These are phyloP conservation scores for Amanita rimosa DNA, from an alignment of 768 basidiomycete genomes.

Conservation along the genomic window DNA sequence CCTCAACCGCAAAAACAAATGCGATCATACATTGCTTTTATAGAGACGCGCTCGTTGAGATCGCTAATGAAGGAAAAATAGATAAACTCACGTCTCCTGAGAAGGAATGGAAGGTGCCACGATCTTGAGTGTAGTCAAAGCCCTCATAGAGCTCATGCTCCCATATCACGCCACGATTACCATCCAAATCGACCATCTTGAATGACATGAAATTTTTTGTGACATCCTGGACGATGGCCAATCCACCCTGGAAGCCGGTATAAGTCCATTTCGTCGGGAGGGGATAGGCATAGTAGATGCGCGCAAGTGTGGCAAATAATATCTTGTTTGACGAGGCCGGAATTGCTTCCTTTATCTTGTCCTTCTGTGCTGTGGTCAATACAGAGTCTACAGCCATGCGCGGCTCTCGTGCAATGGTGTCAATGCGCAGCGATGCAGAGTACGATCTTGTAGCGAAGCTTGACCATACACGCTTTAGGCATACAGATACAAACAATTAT, in stretches of 20 bases:
- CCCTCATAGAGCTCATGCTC: conserved; percentile 83
- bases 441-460: neutral
- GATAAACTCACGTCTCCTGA: conserved; percentile 72
- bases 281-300: conserved; percentile 87
- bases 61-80: neutral
- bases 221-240: conserved; percentile 61
- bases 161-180: conserved; percentile 86
- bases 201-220: conserved; percentile 47
- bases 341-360: conserved; percentile 56
- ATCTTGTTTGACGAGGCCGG: conserved; percentile 60
- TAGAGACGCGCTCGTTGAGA: conserved; percentile 6
- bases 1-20: conserved; percentile 80
- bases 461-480: neutral
- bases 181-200: conserved; percentile 74
- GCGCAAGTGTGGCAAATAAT: conserved; percentile 64
- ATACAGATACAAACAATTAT: conserved; percentile 1
- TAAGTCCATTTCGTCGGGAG: conserved; percentile 74
- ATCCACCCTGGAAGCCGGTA: conserved; percentile 76
- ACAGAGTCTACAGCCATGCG: conserved; percentile 67
- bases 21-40: conserved; percentile 84
- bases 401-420: conserved; percentile 1
- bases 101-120: conserved; percentile 89
- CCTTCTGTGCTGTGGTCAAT: conserved; percentile 66
- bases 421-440: neutral
- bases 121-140: conserved; percentile 72